Conservation (phyloP, 2,329 filamentous ascomycete genomes). For the Eutypella sp. region DNA sequence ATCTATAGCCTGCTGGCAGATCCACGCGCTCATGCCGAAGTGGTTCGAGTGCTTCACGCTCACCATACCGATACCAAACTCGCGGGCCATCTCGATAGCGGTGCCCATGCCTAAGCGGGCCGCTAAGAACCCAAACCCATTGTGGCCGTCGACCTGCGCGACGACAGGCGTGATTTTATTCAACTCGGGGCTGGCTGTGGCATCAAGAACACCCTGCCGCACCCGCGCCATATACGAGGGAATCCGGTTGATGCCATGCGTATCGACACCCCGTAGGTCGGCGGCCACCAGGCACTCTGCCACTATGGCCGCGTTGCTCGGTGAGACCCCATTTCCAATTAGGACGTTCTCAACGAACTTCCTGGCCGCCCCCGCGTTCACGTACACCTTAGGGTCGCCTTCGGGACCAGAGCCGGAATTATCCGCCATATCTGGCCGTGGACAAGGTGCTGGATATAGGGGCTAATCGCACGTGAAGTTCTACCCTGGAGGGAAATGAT, state of each 20-base stretch:
- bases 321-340: slow-evolving; percentile 54
- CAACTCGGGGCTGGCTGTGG: slow-evolving; percentile 53
- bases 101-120: slow-evolving; percentile 61
- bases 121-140: slow-evolving; percentile 72
- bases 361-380: slow-evolving; percentile 35
- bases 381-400: slow-evolving; percentile 20
- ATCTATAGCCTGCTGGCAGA: slow-evolving; percentile 73
- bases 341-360: slow-evolving; percentile 52
- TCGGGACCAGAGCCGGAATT: slow-evolving; percentile 8
- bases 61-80: slow-evolving; percentile 70
- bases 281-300: slow-evolving; percentile 67
- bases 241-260: slow-evolving; percentile 72
- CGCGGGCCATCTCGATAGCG: slow-evolving; percentile 61
- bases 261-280: slow-evolving; percentile 74
- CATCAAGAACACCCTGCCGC: slow-evolving; percentile 62
- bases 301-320: slow-evolving; percentile 54
- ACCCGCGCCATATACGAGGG: slow-evolving; percentile 73
- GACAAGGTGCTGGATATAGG: too few relatives aligned
- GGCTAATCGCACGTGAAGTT: too few relatives aligned
- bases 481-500: too few relatives aligned
- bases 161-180: slow-evolving; percentile 64
- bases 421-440: too few relatives aligned
- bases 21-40: slow-evolving; percentile 78
- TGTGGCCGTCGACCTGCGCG: slow-evolving; percentile 61
- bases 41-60: slow-evolving; percentile 74